phyloP scores from a whole-genome alignment of 2,329 filamentous ascomycete genomes.

The Botrytis squamosa region DNA sequence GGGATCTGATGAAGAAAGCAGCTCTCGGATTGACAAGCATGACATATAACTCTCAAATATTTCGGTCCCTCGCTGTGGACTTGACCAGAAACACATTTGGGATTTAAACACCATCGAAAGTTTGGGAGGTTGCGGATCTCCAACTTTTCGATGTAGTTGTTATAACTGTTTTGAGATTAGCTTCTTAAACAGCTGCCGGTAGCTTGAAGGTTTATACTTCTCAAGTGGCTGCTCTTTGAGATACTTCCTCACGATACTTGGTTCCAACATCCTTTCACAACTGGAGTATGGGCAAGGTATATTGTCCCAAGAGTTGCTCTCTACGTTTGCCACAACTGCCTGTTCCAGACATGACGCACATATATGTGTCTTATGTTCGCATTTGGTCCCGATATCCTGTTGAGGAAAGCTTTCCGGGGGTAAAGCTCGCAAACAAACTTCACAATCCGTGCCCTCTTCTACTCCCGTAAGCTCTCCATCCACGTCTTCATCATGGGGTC shows the following conservation, averaged over 20 bases:
- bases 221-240: neutral
- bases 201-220: neutral
- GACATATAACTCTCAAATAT: neutral
- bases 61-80: neutral
- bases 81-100: neutral
- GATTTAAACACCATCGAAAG: slow-evolving; percentile 4
- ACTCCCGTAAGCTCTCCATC: neutral
- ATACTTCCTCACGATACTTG: neutral
- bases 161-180: neutral
- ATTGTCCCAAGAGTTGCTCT: neutral
- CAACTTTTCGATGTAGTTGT: neutral
- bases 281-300: slow-evolving; percentile 1
- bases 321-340: neutral
- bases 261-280: neutral
- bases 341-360: neutral
- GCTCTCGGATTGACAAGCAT: neutral
- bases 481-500: neutral
- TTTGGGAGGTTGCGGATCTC: neutral
- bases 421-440: neutral
- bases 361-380: neutral
- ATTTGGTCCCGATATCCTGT: neutral
- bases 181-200: accelerated
- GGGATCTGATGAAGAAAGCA: neutral
- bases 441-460: neutral
- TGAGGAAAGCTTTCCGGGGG: neutral